Conservation (phyloP, 768 basidiomycete genomes). For the Auriculariales sp. region DNA sequence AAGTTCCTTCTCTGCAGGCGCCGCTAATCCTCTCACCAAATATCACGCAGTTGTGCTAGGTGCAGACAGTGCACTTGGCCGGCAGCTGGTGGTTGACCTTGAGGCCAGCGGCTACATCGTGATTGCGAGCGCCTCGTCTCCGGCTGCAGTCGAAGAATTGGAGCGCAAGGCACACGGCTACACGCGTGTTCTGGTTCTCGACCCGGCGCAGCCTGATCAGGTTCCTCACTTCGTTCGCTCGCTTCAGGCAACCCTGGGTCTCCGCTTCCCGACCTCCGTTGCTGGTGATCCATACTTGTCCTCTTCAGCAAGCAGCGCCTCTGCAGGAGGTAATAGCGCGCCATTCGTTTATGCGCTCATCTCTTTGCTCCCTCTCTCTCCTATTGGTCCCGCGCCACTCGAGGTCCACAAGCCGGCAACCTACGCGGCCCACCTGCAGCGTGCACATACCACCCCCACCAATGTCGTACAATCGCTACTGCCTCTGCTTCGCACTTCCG, state of each 20-base stretch:
- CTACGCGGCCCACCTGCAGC: conserved; percentile 58
- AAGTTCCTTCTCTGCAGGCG: conserved; percentile 1
- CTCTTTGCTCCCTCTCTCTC: conserved; percentile 52
- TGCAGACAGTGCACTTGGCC: conserved; percentile 57
- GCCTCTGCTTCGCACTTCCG: conserved; percentile 58
- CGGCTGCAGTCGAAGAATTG: conserved; percentile 47
- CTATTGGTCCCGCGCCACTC: conserved; percentile 37
- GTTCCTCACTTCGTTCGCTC: conserved; percentile 70
- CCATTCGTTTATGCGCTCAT: conserved; percentile 68
- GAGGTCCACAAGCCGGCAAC: conserved; percentile 41
- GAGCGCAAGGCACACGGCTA: conserved; percentile 60
- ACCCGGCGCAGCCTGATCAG: conserved; percentile 57
- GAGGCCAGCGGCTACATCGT: conserved; percentile 75
- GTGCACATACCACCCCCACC: conserved; percentile 64
- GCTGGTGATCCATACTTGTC: conserved; percentile 61
- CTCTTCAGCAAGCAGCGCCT: conserved; percentile 42
- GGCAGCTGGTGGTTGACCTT: conserved; percentile 58
- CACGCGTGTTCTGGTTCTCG: conserved; percentile 67
- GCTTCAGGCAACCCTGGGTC: conserved; percentile 61
- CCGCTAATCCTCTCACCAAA: background rate
- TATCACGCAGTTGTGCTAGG: conserved; percentile 54
- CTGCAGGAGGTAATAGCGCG: no score
- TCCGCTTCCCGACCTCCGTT: conserved; percentile 64
- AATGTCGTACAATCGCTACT: conserved; percentile 63
- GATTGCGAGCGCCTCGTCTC: conserved; percentile 59